A percentile compares a stretch with the other conserved stretches of the same genome.
phyloP scores from a whole-genome alignment of 495 filamentous ascomycete species.

The Astrothelium subdiscretum region DNA sequence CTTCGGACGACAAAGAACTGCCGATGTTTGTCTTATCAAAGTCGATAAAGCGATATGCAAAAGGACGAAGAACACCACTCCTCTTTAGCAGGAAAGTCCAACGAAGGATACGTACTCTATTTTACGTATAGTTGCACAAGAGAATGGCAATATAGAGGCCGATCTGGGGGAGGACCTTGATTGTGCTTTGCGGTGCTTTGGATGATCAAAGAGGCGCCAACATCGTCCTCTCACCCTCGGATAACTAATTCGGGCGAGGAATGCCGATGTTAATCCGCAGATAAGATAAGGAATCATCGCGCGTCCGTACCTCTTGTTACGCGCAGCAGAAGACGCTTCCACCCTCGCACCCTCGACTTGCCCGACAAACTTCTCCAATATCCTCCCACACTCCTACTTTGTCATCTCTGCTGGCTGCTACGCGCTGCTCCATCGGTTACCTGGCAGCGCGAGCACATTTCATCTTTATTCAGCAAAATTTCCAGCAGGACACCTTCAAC shows the following conservation, averaged over 20 bases:
- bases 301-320: background rate
- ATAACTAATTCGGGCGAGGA: background rate
- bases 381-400: background rate
- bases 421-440: background rate
- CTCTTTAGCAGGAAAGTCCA: background rate
- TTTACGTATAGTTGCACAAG: too few relatives aligned
- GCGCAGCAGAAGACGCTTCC: background rate
- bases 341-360: background rate
- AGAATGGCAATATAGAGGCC: too few relatives aligned
- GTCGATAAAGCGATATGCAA: background rate
- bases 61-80: background rate
- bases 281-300: slow-evolving; percentile 1
- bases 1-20: background rate
- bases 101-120: too few relatives aligned
- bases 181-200: too few relatives aligned
- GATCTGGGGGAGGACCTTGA: too few relatives aligned
- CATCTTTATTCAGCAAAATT: background rate
- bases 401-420: background rate
- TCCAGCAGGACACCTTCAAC: background rate
- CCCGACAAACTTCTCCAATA: background rate
- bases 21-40: background rate
- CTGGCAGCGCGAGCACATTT: background rate
- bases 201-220: too few relatives aligned
- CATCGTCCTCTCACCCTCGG: background rate
- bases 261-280: background rate